Conservation (phyloP, 306 rosid genomes). For the Lithocarpus polystachyus region DNA sequence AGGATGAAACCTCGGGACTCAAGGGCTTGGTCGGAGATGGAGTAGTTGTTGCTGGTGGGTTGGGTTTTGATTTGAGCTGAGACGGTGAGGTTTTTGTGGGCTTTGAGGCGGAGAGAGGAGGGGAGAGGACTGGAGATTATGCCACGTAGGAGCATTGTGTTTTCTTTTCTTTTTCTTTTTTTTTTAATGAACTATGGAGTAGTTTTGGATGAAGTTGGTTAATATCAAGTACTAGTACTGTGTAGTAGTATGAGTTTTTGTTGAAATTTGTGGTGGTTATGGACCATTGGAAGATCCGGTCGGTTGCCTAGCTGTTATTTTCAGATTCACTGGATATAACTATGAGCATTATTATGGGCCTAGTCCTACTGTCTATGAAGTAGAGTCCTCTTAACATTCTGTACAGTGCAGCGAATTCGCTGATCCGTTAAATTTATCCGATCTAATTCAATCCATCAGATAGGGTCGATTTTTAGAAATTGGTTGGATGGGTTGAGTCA, state of each 20-base stretch:
- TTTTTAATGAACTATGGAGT: neutral
- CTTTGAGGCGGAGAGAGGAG: conserved; percentile 4
- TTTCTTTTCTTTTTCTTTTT: neutral
- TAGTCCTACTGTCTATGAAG: no score
- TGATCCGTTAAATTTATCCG: no score
- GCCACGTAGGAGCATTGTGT: conserved; percentile 57
- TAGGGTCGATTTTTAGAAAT: no score
- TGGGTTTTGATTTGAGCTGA: conserved; percentile 27
- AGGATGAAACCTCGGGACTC: conserved; percentile 70
- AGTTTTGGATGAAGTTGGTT: no score
- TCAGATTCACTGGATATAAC: no score
- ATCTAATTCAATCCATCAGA: no score
- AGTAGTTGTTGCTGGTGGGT: conserved; percentile 8
- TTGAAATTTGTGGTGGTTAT: neutral
- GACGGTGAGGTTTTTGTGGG: conserved; percentile 28
- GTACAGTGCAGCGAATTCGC: no score
- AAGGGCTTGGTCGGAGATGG: conserved; percentile 58
- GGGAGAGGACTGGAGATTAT: conserved; percentile 32
- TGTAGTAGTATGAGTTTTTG: neutral
- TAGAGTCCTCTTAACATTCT: no score
- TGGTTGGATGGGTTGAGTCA: no score
- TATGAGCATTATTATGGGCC: no score
- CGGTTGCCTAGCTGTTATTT: neutral
- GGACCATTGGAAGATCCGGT: neutral
- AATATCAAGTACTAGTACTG: neutral